Evolutionary conservation across 1,139 yeast species (phyloP).

Genomic region (Saccharomyces hybrid): DNA sequence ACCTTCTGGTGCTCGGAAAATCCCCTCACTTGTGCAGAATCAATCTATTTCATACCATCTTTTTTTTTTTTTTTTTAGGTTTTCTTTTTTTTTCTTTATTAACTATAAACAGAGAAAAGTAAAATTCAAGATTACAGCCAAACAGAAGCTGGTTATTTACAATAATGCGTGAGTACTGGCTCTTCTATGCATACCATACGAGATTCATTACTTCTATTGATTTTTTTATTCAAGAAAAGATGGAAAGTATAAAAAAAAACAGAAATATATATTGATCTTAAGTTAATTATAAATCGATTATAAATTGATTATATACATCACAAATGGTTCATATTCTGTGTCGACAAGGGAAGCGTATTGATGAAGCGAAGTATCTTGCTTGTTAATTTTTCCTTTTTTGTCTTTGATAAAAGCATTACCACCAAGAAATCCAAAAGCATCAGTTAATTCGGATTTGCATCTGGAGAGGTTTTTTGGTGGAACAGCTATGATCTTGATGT

Average conservation of each 20-base stretch:
- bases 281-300: conserved; percentile 4
- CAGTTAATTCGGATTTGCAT: conserved; percentile 61
- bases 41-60: background rate
- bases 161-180: background rate
- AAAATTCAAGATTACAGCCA: background rate
- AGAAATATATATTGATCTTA: background rate
- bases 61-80: background rate
- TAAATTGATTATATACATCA: conserved; percentile 52
- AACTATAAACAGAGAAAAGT: background rate
- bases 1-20: background rate
- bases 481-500: conserved; percentile 41
- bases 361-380: conserved; percentile 52
- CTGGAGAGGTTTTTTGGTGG: conserved; percentile 41
- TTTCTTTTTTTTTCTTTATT: background rate
- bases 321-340: conserved; percentile 93
- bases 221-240: conserved; percentile 1
- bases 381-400: conserved; percentile 53
- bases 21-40: background rate
- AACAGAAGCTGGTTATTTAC: background rate
- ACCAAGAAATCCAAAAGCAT: conserved; percentile 80
- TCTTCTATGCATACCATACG: background rate
- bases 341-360: conserved; percentile 91
- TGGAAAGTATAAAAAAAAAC: background rate
- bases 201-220: background rate
- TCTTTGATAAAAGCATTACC: conserved; percentile 74